Percentiles rank a stretch among this genome's conserved stretches.
These are phyloP conservation scores for Ustilago cynodontis DNA, from an alignment of 1,284 basidiomycete genomes.

Conservation along the genomic window DNA sequence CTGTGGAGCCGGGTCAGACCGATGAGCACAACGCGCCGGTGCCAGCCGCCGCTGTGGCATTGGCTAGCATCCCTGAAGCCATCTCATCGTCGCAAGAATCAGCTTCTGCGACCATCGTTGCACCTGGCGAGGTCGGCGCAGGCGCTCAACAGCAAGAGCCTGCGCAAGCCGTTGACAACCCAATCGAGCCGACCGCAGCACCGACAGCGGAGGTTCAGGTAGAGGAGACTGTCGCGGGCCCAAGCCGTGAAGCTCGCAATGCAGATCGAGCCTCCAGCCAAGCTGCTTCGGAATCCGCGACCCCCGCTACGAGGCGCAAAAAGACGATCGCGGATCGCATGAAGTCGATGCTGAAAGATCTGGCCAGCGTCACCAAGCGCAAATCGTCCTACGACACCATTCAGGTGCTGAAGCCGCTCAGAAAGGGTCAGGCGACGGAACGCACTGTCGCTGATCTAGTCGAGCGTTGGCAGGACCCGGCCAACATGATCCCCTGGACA, in stretches of 20 bases:
- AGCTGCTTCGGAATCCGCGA: slow-evolving; percentile 13
- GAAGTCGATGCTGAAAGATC: slow-evolving; percentile 29
- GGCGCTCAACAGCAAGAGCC: not conserved
- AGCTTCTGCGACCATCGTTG: not conserved
- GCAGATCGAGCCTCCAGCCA: slow-evolving; percentile 10
- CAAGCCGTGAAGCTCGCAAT: not conserved
- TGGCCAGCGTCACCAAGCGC: slow-evolving; percentile 20
- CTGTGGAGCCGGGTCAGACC: not conserved
- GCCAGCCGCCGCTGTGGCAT: not conserved
- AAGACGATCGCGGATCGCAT: slow-evolving; percentile 29
- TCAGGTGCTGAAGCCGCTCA: slow-evolving; percentile 23
- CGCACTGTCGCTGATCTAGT: slow-evolving; percentile 27
- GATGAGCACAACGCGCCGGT: not conserved
- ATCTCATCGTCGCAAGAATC: slow-evolving; percentile 2
- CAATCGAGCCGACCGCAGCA: not conserved
- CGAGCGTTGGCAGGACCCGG: slow-evolving; percentile 40
- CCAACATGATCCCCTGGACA: slow-evolving; percentile 39
- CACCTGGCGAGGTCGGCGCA: not conserved
- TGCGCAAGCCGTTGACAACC: not conserved
- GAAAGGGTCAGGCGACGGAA: slow-evolving; percentile 9
- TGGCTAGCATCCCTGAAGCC: not conserved
- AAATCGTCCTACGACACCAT: slow-evolving; percentile 34
- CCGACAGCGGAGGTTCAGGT: not conserved
- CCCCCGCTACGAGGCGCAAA: slow-evolving; percentile 10
- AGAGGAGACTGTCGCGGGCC: not conserved